Evolutionary conservation across 2,329 filamentous ascomycete genomes (phyloP).

Genomic region (Phaeosphaeria sp.): DNA sequence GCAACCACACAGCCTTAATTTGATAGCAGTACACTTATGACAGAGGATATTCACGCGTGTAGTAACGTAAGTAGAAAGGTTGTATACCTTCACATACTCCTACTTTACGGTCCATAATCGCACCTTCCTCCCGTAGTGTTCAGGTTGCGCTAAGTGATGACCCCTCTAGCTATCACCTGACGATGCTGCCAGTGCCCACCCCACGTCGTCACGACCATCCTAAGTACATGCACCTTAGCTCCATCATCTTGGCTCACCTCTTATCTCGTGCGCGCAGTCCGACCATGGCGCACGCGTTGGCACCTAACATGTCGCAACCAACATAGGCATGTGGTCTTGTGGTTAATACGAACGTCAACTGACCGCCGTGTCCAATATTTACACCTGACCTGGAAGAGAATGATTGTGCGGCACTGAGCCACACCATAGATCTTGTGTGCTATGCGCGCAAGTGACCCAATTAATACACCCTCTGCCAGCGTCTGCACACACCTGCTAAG

Average conservation of each 20-base stretch:
- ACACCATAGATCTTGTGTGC: neutral
- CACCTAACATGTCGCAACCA: neutral
- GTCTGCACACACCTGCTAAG: too few relatives aligned
- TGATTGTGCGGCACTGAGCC: neutral
- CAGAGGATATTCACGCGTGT: neutral
- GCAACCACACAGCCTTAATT: neutral
- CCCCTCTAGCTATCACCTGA: neutral
- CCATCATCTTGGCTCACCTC: neutral
- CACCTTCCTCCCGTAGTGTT: neutral
- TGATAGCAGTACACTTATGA: neutral
- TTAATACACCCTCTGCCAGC: neutral
- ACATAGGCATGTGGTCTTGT: too few relatives aligned
- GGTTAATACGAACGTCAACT: neutral
- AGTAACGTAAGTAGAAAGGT: neutral
- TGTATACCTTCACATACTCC: neutral
- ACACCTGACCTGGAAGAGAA: neutral
- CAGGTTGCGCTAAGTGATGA: neutral
- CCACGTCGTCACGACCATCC: neutral
- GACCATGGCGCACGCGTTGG: neutral
- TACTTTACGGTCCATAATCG: neutral
- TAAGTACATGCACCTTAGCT: neutral
- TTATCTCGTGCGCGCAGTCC: neutral
- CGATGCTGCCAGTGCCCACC: neutral
- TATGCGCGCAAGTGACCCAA: neutral
- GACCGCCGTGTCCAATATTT: neutral